Evolutionary conservation across 805 yeast genomes (phyloP).

Genomic region (Candida piceae): DNA sequence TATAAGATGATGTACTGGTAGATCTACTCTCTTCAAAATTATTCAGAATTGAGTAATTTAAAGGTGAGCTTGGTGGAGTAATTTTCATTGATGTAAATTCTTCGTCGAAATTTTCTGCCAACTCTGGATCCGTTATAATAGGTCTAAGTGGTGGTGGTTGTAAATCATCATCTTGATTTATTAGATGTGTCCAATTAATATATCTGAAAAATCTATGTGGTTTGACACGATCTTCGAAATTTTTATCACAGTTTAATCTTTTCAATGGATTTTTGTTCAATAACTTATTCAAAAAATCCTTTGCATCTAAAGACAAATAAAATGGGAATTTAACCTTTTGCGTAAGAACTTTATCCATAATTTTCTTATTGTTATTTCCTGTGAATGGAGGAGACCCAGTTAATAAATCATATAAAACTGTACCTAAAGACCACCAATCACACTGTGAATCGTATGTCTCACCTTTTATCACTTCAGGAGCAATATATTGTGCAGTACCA

Average conservation of each 20-base stretch:
- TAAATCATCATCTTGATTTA: conserved; percentile 39
- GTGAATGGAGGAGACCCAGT: conserved; percentile 89
- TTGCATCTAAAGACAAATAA: conserved; percentile 74
- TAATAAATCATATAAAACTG: conserved; percentile 71
- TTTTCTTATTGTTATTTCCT: conserved; percentile 71
- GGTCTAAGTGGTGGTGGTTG: conserved; percentile 87
- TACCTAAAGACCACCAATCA: conserved; percentile 92
- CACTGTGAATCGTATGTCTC: conserved; percentile 72
- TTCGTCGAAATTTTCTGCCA: conserved; percentile 80
- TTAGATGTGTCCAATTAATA: conserved; percentile 61
- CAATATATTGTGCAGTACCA: conserved; percentile 84
- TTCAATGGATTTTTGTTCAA: conserved; percentile 66
- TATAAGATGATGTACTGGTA: conserved; percentile 28
- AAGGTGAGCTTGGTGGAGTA: conserved; percentile 34
- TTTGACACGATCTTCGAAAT: conserved; percentile 45
- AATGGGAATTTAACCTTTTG: conserved; percentile 68
- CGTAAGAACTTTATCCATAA: conserved; percentile 66
- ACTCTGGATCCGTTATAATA: conserved; percentile 67
- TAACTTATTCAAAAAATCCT: conserved; percentile 62
- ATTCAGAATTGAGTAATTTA: conserved; percentile 23
- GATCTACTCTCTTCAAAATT: conserved; percentile 27
- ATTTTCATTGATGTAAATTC: conserved; percentile 72
- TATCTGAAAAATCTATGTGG: conserved; percentile 73
- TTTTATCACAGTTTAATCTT: conserved; percentile 53
- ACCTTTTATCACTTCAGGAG: conserved; percentile 83